A percentile compares a stretch with the other conserved stretches of the same genome.
These are phyloP conservation scores for Saccharomyces paradoxus DNA, from an alignment of 805 yeast species.

Conservation along the genomic window DNA sequence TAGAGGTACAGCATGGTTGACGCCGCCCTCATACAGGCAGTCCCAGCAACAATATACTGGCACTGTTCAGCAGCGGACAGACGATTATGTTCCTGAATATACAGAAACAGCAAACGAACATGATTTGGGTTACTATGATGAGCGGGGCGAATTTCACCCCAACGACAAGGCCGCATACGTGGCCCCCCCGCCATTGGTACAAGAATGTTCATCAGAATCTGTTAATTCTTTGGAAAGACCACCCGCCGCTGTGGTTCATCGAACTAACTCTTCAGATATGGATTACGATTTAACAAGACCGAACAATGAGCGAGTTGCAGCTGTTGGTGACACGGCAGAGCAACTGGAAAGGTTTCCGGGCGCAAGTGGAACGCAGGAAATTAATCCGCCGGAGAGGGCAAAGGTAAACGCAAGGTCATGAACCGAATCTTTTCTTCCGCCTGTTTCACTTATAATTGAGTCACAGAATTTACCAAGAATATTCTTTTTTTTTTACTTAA, in stretches of 20 bases:
- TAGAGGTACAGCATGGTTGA: constrained; percentile 75
- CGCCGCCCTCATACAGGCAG: constrained; percentile 71
- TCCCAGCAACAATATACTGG: constrained; percentile 49
- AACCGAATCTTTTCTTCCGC: background rate
- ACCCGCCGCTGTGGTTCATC: constrained; percentile 9
- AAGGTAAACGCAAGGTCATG: background rate
- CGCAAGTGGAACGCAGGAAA: background rate
- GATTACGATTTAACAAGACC: constrained; percentile 7
- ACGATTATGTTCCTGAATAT: constrained; percentile 59
- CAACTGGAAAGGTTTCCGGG: background rate
- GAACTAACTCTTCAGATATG: constrained; percentile 3
- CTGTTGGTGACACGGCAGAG: background rate
- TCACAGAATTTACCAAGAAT: background rate
- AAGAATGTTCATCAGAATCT: constrained; percentile 39
- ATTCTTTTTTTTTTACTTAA: background rate
- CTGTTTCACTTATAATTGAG: no score
- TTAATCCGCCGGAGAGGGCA: background rate
- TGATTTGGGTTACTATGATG: constrained; percentile 72
- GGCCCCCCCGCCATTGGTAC: constrained; percentile 37
- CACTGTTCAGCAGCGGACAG: constrained; percentile 20
- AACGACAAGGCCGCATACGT: constrained; percentile 28
- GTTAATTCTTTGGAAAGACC: constrained; percentile 15
- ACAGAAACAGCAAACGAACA: constrained; percentile 53
- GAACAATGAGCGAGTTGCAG: constrained; percentile 2
- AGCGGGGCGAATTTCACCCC: constrained; percentile 41